Base-by-base conservation (phyloP, 805 yeast genomes). In the Myxozyma neotropica region DNA sequence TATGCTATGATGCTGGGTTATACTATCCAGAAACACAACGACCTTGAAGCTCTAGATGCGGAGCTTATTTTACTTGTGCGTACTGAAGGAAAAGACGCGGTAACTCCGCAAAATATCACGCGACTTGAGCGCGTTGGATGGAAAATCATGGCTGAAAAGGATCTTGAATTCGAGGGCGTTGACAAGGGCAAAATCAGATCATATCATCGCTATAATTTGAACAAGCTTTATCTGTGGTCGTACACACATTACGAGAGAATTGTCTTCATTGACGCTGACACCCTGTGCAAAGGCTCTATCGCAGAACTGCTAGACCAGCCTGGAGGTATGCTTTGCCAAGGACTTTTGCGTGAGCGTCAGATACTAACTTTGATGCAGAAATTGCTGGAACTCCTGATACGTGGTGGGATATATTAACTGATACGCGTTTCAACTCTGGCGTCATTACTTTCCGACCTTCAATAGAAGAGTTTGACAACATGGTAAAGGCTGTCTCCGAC, bases 141-240 rank as follows among this genome's bases (percentile, higher is more conserved):
- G 70, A 58, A 44, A 21, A 58, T 68, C 33, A 49, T 58, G 65
- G 59, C 58, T 26, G 66, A 63, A 21, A 55, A 59, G 33, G 70
- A 66, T 12, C 54, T 68, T 8, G 69, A 66, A n/a, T 66, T 68
- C n/a, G 67, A 68, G 23, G 60, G 57, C 27, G 70, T 68, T 40
- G 66, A 68, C 46, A 59, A 61, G 50, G 55, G 50, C 36, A 45
- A 51, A 40, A 67, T 68, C 43, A 45, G 69, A 36, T 57, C 67
- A 35, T 68, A 57, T 29, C 67, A 64, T 38, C 33, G 59, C 17
- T 69, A 61, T 44, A 69, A 74, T 4, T 75, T 80, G 62, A 80
- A 86, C 47, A 86, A 86, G 68, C 70, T 86, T 29, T 76, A 78
- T 53, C 72, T 83, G 36, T 86, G 89, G 88, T 68, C 72, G 17